Evolutionary conservation across 495 filamentous ascomycete species (phyloP), one percentile per base, ranked within the genome.

Genomic region (Tuber borchii): DNA sequence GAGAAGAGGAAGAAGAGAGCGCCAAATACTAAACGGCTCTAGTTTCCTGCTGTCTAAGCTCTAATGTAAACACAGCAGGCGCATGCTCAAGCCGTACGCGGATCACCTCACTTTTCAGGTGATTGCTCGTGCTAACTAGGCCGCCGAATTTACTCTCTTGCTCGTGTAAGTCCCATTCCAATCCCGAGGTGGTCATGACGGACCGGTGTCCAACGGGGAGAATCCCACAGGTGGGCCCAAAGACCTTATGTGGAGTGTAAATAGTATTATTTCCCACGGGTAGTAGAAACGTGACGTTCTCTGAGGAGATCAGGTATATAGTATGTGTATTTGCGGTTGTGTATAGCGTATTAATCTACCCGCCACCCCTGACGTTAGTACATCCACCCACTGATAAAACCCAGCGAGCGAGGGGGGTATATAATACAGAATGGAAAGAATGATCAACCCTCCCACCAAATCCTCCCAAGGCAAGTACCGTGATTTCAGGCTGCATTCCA

Each of bases 371-470:
- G 5, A 16, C 12, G 12, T 65, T 4, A 65, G 56, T 34, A 22
- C n/a, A 61, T 26, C 31, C n/a, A 31, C 51, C n/a, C 10, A 31
- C n/a, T 14, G 51, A 61, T 9, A 26, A 14, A n/a, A 12, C 22
- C 6, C 22, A 61, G 3, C n/a, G 10, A 14, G 12, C 14, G 2
- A 26, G 56, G 26, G 56, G 56, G 14, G 9, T 34, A 19, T 34
- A 19, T 34, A 34, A 93, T 68, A 99, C 86, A 71, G 95, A 91
- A 43, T 93, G 93, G 44, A 99, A 87, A 6, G 90, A 94, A 77
- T 98, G 96, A 83, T 99, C 95, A 10, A 97, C 92, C 42, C 95
- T 89, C 4, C 96, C 96, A 34, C 91, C 93, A 1, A 98, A 87
- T 22, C 93, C 91, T 37, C 95, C 95, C n/a, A 95, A 82, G 42